phyloP scores from a whole-genome alignment of 176 grass and related monocot genomes.

The Thinopyrum elongatum region DNA sequence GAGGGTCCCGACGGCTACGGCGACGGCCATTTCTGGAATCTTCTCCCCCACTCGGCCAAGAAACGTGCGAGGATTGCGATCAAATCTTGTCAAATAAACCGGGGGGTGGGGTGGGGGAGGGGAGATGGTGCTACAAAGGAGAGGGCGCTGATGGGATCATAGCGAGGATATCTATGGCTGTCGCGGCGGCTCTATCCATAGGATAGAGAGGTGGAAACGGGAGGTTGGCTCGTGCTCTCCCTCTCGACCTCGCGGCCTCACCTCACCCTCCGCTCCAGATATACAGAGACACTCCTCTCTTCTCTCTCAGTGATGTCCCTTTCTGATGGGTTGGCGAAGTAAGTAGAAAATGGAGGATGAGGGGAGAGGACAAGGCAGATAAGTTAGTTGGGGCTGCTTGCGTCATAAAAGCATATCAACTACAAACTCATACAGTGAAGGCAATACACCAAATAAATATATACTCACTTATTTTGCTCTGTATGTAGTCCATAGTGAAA shows the following conservation, averaged over 20 bases:
- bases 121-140: slow-evolving; percentile 40
- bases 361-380: slow-evolving; percentile 3
- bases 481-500: too few species aligned
- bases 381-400: background rate
- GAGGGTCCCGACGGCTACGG: slow-evolving; percentile 36
- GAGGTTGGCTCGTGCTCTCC: slow-evolving; percentile 8
- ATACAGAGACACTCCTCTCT: background rate
- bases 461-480: too few species aligned
- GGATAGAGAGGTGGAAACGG: background rate
- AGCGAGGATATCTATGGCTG: slow-evolving; percentile 53
- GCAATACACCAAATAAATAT: too few species aligned
- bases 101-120: background rate
- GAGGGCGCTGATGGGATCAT: slow-evolving; percentile 37
- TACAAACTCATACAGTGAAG: too few species aligned
- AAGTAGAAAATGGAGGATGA: background rate
- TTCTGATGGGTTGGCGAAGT: background rate
- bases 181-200: slow-evolving; percentile 52
- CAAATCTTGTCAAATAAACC: slow-evolving; percentile 25
- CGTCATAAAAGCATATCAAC: too few species aligned
- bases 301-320: background rate
- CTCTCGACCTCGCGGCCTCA: background rate
- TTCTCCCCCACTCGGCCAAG: slow-evolving; percentile 23
- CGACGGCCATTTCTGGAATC: slow-evolving; percentile 57
- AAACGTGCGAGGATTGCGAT: slow-evolving; percentile 21
- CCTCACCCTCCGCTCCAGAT: slow-evolving; percentile 6